phyloP scores from a whole-genome alignment of 768 basidiomycete genomes.

The Grammothele lineata region DNA sequence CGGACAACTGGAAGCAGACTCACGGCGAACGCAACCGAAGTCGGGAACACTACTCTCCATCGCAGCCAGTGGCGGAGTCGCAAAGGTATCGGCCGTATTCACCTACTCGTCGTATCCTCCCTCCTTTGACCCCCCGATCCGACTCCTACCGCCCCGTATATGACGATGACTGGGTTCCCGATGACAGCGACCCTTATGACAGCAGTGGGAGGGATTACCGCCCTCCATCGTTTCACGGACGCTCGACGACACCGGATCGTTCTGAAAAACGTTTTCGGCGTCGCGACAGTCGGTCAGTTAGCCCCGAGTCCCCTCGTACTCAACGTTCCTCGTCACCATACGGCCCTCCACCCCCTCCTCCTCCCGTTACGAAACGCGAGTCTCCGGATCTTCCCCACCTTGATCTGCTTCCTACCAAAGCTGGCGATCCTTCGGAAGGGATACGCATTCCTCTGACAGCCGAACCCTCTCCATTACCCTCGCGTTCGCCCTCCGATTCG shows the following conservation, averaged over 20 bases:
- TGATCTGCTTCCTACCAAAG: slow-evolving; percentile 5
- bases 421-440: not conserved
- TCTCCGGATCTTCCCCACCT: slow-evolving; percentile 13
- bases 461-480: not conserved
- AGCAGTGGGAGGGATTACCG: slow-evolving; percentile 1
- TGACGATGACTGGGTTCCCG: too few relatives aligned
- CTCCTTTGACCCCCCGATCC: slow-evolving; percentile 27
- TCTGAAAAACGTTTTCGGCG: not conserved
- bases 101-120: slow-evolving; percentile 32
- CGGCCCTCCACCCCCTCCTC: not conserved
- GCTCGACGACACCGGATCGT: too few relatives aligned
- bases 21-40: slow-evolving; percentile 35
- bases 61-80: slow-evolving; percentile 30
- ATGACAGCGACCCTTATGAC: slow-evolving; percentile 8
- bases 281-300: slow-evolving; percentile 10
- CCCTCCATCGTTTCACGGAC: not conserved
- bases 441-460: slow-evolving; percentile 2
- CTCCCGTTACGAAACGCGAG: slow-evolving; percentile 7
- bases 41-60: slow-evolving; percentile 18
- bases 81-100: slow-evolving; percentile 47
- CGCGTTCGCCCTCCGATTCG: slow-evolving; percentile 10
- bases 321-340: slow-evolving; percentile 7
- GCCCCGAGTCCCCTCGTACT: slow-evolving; percentile 3
- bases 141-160: slow-evolving; percentile 40
- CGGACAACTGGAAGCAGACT: slow-evolving; percentile 63